phyloP scores from a whole-genome alignment of 2,329 filamentous ascomycete species.

The Sclerotinia subarctica region DNA sequence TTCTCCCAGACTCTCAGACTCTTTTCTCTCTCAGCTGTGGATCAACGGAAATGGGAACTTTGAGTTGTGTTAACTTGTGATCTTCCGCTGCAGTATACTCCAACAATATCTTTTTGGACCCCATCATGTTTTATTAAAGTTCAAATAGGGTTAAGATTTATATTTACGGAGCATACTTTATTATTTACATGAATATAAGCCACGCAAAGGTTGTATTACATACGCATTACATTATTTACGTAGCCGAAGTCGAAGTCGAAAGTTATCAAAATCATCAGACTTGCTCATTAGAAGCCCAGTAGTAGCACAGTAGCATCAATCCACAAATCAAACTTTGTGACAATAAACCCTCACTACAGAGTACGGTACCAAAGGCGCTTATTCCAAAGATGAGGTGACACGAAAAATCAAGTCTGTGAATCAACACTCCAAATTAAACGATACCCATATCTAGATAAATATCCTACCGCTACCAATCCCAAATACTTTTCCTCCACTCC shows the following conservation, averaged over 20 bases:
- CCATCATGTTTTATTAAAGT: background rate
- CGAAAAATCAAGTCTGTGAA: background rate
- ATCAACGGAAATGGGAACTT: too few species aligned
- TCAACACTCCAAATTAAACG: background rate
- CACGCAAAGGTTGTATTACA: background rate
- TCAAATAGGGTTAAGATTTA: background rate
- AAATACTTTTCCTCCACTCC: too few species aligned
- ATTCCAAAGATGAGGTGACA: background rate
- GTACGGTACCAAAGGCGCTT: constrained; percentile 1
- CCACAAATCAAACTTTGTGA: background rate
- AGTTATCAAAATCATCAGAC: background rate
- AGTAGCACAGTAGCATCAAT: background rate
- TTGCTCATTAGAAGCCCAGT: background rate
- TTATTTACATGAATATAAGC: background rate
- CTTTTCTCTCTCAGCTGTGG: background rate
- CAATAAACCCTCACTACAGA: too few species aligned
- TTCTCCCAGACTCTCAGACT: too few species aligned
- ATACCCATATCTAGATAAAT: too few species aligned
- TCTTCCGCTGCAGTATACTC: background rate
- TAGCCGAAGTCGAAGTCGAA: background rate
- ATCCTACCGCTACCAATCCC: background rate
- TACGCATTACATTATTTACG: background rate
- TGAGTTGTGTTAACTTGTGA: too few species aligned
- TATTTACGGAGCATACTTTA: background rate
- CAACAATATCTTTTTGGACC: constrained; percentile 1